Base-by-base conservation (phyloP, 108 stramenopile species). In the Seminavis robusta region DNA sequence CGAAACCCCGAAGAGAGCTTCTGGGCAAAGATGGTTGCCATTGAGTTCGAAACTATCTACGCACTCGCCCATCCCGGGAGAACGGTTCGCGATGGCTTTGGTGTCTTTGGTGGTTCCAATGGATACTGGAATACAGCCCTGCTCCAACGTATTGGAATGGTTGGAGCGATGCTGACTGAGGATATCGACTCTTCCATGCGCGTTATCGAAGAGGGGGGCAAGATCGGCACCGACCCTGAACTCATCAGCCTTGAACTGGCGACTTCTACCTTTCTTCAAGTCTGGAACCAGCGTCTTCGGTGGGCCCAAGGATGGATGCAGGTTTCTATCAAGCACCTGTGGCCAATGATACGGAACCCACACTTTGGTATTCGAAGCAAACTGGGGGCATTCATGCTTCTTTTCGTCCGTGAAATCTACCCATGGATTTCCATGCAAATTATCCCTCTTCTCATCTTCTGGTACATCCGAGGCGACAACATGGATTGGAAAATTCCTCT, bases 231-330 rank as follows among this genome's bases (percentile, higher is more conserved):
- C 9, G 41, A 42, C 41, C 41, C 41, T 21, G 3, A 42, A 42
- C 41, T 42, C 6, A 42, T 42, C 9, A 42, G 41, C 21, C 41
- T 17, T 21, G 41, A 42, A 21, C 9, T 42, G 3, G 17, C 41
- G 6, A 42, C 41, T 4, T 21, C 41, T 21, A 42, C 41, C 21
- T 17, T 21, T 9, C 41, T 42, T 42, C 41, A 42, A 21, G 21
- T 21, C 4, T 42, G 41, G 41, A 42, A 42, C 21, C 41, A 42
- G 9, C 41, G 41, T 42, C 41, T 42, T 17, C 41, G 41, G 17
- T 42, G 41, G 41, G 41, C 41, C 20, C 41, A 42, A 42, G 41
- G 41, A 21, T 42, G 41, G 41, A 42, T 42, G 41, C 41, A 42
- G 41, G 41, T 42, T 3, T 42, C 41, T 17, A 42, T 42, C 20